A percentile compares a stretch with the other conserved stretches of the same genome.
phyloP scores from a whole-genome alignment of 208 protist genomes.

The Acanthamoeba sp. region DNA sequence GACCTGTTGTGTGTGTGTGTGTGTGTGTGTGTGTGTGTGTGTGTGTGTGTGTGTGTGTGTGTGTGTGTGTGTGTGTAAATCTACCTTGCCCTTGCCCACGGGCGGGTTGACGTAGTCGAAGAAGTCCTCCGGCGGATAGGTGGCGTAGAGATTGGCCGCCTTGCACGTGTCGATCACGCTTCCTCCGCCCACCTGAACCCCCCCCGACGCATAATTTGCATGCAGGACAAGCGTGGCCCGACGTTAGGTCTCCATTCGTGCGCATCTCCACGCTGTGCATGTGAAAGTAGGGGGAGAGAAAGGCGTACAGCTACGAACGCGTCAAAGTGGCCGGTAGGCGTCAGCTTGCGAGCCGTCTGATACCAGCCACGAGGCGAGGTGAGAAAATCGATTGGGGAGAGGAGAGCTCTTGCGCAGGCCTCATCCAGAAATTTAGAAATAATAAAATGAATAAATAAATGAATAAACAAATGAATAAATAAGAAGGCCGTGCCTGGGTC shows the following conservation, averaged over 20 bases:
- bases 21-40: too few species aligned
- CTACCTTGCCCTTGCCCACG: slow-evolving; percentile 79
- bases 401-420: background rate
- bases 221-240: background rate
- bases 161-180: slow-evolving; percentile 84
- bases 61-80: too few species aligned
- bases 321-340: slow-evolving; percentile 73
- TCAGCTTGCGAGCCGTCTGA: slow-evolving; percentile 6
- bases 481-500: background rate
- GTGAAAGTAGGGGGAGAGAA: background rate
- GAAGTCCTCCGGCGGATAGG: slow-evolving; percentile 83
- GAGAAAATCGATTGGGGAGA: background rate
- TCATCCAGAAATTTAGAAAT: too few species aligned
- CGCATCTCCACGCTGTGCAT: too few species aligned
- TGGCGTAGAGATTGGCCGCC: slow-evolving; percentile 84
- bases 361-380: background rate
- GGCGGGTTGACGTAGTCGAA: slow-evolving; percentile 86
- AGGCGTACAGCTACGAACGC: slow-evolving; percentile 82
- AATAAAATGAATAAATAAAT: too few species aligned
- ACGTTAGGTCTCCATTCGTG: too few species aligned
- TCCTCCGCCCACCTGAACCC: slow-evolving; percentile 42
- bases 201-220: background rate
- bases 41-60: too few species aligned
- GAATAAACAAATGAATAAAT: too few species aligned
- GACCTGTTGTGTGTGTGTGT: background rate